phyloP scores from a whole-genome alignment of 805 yeast genomes.

The Myxozyma sirexii region DNA sequence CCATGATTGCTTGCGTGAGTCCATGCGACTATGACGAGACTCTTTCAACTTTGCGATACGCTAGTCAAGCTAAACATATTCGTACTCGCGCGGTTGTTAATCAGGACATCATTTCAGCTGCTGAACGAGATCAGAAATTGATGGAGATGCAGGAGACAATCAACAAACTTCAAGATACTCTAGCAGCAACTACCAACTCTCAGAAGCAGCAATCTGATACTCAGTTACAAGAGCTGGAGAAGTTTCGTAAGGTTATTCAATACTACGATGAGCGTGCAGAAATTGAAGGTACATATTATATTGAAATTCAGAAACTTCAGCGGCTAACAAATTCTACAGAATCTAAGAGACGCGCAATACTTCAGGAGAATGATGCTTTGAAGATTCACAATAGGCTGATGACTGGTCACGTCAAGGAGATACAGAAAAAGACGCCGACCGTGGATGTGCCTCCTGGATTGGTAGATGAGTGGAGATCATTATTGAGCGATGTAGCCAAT shows the following conservation, averaged over 20 bases:
- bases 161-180: constrained; percentile 38
- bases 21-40: constrained; percentile 79
- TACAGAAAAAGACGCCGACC: constrained; percentile 6
- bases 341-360: constrained; percentile 40
- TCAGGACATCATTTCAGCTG: constrained; percentile 46
- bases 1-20: constrained; percentile 80
- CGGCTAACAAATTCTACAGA: constrained; percentile 35
- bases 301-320: too few relatives aligned
- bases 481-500: constrained; percentile 11
- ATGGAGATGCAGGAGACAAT: constrained; percentile 48
- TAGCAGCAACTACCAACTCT: constrained; percentile 28
- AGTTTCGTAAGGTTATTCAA: constrained; percentile 38
- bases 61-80: constrained; percentile 72
- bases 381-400: constrained; percentile 40
- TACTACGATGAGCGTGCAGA: constrained; percentile 42
- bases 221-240: constrained; percentile 38
- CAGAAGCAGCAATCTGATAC: constrained; percentile 36
- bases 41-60: constrained; percentile 72
- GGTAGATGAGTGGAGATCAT: constrained; percentile 6
- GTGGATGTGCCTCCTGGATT: constrained; percentile 3
- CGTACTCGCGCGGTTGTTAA: constrained; percentile 64
- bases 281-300: constrained; percentile 23
- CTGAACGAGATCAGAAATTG: constrained; percentile 45
- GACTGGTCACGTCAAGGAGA: constrained; percentile 38
- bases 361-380: constrained; percentile 38